A percentile compares a stretch with the other conserved stretches of the same genome.
These are phyloP conservation scores for Sclerotinia spermophila DNA, from an alignment of 2,329 filamentous ascomycete species.

Conservation along the genomic window DNA sequence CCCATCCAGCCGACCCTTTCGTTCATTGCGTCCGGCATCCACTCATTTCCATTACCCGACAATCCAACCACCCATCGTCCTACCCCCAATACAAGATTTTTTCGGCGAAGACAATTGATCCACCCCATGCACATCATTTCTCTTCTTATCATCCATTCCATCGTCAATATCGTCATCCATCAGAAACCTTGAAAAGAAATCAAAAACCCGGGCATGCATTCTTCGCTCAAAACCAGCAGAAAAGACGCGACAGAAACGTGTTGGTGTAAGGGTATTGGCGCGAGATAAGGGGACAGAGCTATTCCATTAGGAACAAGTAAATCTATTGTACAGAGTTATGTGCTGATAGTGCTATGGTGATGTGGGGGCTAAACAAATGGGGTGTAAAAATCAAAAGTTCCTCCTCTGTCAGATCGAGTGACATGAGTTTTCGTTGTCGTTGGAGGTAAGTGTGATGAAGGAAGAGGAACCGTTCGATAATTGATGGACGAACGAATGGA, in stretches of 20 bases:
- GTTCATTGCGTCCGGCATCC: slow-evolving; percentile 13
- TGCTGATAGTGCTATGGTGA: slow-evolving; percentile 14
- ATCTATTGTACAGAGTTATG: slow-evolving; percentile 15
- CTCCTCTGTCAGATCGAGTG: background rate
- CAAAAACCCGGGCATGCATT: slow-evolving; percentile 4
- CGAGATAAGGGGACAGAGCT: slow-evolving; percentile 5
- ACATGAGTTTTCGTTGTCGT: slow-evolving; percentile 8
- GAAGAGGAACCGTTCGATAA: slow-evolving; percentile 7
- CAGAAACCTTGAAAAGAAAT: slow-evolving; percentile 8
- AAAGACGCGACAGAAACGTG: slow-evolving; percentile 9
- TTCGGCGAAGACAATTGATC: slow-evolving; percentile 16
- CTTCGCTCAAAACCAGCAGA: slow-evolving; percentile 14
- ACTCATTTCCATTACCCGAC: slow-evolving; percentile 17
- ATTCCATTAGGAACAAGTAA: background rate
- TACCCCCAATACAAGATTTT: slow-evolving; percentile 24
- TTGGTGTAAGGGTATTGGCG: slow-evolving; percentile 17
- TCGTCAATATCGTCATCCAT: slow-evolving; percentile 12
- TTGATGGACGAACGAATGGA: background rate
- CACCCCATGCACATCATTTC: background rate
- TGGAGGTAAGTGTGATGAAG: background rate
- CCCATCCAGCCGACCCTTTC: background rate
- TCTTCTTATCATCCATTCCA: slow-evolving; percentile 7
- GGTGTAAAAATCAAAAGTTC: background rate
- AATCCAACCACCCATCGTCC: slow-evolving; percentile 6
- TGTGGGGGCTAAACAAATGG: slow-evolving; percentile 12